These are phyloP conservation scores for Colletotrichum agaves DNA, from an alignment of 2,329 filamentous ascomycete species.

Conservation along the genomic window DNA sequence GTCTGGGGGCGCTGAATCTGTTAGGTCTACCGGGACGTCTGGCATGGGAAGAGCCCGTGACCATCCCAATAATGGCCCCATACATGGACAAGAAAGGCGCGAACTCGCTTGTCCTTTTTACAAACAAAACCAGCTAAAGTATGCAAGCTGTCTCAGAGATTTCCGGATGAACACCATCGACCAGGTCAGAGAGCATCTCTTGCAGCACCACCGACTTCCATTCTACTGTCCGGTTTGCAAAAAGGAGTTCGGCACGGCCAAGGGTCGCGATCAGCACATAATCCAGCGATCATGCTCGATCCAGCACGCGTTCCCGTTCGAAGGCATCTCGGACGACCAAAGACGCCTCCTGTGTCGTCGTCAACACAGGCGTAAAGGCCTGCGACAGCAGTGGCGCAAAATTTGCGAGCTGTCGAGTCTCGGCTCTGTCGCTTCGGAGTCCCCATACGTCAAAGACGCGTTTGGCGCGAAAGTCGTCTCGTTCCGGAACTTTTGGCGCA, in stretches of 20 bases:
- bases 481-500: conserved; percentile 11
- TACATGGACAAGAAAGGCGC: too few species aligned
- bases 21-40: too few species aligned
- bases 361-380: neutral
- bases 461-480: neutral
- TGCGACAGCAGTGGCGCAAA: neutral
- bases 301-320: neutral
- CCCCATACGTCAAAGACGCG: neutral
- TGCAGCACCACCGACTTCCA: neutral
- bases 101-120: conserved; percentile 15
- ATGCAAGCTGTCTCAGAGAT: neutral
- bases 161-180: neutral
- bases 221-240: conserved; percentile 19
- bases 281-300: neutral
- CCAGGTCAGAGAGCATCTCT: conserved; percentile 3
- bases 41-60: too few species aligned
- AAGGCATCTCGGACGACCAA: conserved; percentile 10
- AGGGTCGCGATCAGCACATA: neutral
- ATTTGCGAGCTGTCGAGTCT: neutral
- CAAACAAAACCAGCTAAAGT: neutral
- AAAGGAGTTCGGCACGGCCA: neutral
- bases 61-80: too few species aligned
- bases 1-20: too few species aligned
- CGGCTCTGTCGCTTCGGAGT: neutral
- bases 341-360: neutral